phyloP scores from a whole-genome alignment of 805 yeast species.

The Helenozyma rhizophorensis region DNA sequence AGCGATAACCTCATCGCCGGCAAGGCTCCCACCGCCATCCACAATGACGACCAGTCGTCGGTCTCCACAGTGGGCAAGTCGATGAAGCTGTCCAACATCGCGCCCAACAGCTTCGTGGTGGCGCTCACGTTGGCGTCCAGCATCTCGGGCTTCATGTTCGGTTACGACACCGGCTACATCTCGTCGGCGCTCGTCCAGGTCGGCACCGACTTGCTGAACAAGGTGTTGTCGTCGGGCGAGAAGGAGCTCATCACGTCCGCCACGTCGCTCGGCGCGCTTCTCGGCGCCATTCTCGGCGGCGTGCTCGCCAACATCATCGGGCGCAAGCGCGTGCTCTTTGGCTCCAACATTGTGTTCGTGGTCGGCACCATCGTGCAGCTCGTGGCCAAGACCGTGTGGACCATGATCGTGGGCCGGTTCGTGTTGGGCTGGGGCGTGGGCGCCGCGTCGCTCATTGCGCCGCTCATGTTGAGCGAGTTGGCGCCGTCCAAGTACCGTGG shows the following conservation, averaged over 20 bases:
- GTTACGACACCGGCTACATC: constrained; percentile 96
- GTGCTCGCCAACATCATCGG: constrained; percentile 78
- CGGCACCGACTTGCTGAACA: constrained; percentile 59
- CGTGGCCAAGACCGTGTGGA: constrained; percentile 77
- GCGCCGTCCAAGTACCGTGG: constrained; percentile 94
- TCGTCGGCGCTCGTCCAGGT: constrained; percentile 89
- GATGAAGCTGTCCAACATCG: constrained; percentile 5
- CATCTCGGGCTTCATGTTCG: constrained; percentile 94
- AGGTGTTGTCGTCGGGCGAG: constrained; percentile 63
- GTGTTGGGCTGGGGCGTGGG: constrained; percentile 97
- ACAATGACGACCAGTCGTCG: constrained; percentile 4
- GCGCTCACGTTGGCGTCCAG: constrained; percentile 73
- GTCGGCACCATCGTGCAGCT: constrained; percentile 85
- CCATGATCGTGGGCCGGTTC: constrained; percentile 88
- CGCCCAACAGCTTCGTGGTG: constrained; percentile 52
- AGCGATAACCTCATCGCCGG: constrained; percentile 4
- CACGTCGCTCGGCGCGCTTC: constrained; percentile 87
- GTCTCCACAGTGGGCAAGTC: constrained; percentile 5
- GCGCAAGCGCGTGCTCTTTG: constrained; percentile 77
- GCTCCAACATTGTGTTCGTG: constrained; percentile 76
- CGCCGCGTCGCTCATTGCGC: constrained; percentile 90
- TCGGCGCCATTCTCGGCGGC: constrained; percentile 79
- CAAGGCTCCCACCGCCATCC: constrained; percentile 3
- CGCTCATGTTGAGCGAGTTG: constrained; percentile 84
- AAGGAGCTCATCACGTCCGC: constrained; percentile 92